A percentile compares a stretch with the other conserved stretches of the same genome.
phyloP scores from a whole-genome alignment of 1,139 yeast species.

The Suhomyces guaymorum region DNA sequence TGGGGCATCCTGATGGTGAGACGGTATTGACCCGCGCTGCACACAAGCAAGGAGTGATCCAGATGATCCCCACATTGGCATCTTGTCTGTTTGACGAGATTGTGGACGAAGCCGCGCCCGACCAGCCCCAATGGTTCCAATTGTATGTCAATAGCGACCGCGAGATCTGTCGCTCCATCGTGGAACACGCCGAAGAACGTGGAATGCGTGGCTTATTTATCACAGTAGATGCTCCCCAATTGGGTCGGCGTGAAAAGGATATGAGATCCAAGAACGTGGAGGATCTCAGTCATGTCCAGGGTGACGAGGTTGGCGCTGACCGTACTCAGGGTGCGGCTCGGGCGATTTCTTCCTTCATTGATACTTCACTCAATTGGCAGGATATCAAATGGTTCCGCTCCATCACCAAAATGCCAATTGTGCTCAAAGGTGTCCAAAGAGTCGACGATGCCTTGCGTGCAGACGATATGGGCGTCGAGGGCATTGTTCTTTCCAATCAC shows the following conservation, averaged over 20 bases:
- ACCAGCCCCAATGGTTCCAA: conserved; percentile 83
- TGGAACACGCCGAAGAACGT: conserved; percentile 69
- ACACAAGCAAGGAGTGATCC: conserved; percentile 64
- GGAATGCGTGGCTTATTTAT: conserved; percentile 81
- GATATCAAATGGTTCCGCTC: conserved; percentile 55
- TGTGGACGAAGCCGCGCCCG: conserved; percentile 52
- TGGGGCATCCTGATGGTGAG: conserved; percentile 82
- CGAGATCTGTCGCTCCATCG: conserved; percentile 56
- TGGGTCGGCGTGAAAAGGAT: conserved; percentile 87
- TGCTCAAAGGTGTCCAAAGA: conserved; percentile 71
- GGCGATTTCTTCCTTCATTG: conserved; percentile 77
- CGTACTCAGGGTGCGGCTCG: conserved; percentile 83
- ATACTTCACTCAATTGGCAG: conserved; percentile 71
- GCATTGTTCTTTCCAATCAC: conserved; percentile 67
- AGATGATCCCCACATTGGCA: conserved; percentile 81
- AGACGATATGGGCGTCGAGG: conserved; percentile 61
- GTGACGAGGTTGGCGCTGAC: conserved; percentile 63
- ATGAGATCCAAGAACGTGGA: conserved; percentile 44
- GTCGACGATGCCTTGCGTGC: conserved; percentile 68
- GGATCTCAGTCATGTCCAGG: conserved; percentile 55
- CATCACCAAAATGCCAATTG: conserved; percentile 63
- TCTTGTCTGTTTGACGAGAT: conserved; percentile 76
- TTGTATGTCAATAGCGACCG: conserved; percentile 77
- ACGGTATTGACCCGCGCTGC: conserved; percentile 74
- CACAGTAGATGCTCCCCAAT: conserved; percentile 92